Evolutionary conservation across 116 monocot genomes (phyloP).

Genomic region (Trichopus zeylanicus): DNA sequence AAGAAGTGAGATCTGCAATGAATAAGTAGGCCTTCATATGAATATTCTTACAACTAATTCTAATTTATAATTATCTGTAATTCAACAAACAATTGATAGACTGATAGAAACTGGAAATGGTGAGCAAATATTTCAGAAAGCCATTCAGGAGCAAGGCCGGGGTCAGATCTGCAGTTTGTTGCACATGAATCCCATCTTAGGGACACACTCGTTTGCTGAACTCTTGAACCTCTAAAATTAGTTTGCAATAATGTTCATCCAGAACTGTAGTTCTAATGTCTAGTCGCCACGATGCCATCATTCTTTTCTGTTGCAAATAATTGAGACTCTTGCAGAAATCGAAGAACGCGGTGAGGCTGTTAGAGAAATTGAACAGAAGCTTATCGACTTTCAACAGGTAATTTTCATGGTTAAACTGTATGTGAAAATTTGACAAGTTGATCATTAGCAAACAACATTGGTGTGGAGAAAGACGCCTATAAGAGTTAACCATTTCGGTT

Average conservation of each 20-base stretch:
- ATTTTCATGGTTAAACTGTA: not conserved
- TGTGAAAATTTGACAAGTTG: no score
- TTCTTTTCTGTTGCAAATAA: conserved; percentile 35
- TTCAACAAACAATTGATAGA: conserved; percentile 75
- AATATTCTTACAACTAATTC: not conserved
- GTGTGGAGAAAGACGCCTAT: no score
- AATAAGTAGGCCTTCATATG: not conserved
- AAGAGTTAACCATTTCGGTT: no score
- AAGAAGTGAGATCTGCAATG: conserved; percentile 51
- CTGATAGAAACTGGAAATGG: conserved; percentile 92
- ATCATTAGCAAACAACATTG: no score
- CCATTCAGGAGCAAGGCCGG: conserved; percentile 93
- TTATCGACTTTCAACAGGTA: conserved; percentile 58
- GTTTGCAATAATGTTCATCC: no score
- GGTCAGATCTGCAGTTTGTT: conserved; percentile 60
- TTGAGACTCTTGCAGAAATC: conserved; percentile 78
- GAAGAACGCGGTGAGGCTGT: conserved; percentile 87
- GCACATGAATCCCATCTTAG: not conserved
- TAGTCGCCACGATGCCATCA: not conserved
- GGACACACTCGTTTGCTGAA: not conserved
- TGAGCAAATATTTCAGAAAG: conserved; percentile 93
- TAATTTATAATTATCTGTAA: conserved; percentile 8
- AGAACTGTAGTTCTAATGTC: no score
- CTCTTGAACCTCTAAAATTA: not conserved
- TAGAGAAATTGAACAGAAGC: conserved; percentile 82